These are phyloP conservation scores for Saccharomycopsis sp. DNA, from an alignment of 805 yeast species.

Conservation along the genomic window DNA sequence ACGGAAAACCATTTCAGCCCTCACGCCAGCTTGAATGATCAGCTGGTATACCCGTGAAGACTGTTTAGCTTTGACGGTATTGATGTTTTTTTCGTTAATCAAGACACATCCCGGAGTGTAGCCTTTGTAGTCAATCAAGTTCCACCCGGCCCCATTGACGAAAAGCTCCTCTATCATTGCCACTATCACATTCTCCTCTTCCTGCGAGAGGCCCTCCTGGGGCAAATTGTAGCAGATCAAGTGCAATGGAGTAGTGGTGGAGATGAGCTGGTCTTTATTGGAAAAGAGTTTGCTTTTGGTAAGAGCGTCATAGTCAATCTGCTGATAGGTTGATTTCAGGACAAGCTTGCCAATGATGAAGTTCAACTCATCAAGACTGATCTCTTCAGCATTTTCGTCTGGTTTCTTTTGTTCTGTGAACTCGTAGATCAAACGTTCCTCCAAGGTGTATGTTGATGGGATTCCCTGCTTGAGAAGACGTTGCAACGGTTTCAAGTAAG, in stretches of 20 bases:
- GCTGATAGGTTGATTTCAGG: slow-evolving; percentile 60
- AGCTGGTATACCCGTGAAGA: slow-evolving; percentile 34
- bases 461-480: slow-evolving; percentile 53
- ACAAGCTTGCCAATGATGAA: not conserved
- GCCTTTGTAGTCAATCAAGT: slow-evolving; percentile 59
- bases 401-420: slow-evolving; percentile 26
- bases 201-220: slow-evolving; percentile 29
- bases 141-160: slow-evolving; percentile 92
- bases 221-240: slow-evolving; percentile 50
- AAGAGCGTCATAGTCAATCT: slow-evolving; percentile 56
- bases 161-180: slow-evolving; percentile 60
- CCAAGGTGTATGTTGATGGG: slow-evolving; percentile 77
- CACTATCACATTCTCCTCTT: slow-evolving; percentile 40
- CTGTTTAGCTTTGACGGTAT: slow-evolving; percentile 23
- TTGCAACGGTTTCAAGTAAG: slow-evolving; percentile 39
- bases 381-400: slow-evolving; percentile 11
- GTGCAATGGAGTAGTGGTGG: slow-evolving; percentile 79
- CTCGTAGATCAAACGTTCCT: slow-evolving; percentile 60
- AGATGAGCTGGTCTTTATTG: slow-evolving; percentile 31
- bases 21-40: slow-evolving; percentile 77
- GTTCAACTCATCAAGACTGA: slow-evolving; percentile 19
- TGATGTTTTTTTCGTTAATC: slow-evolving; percentile 40
- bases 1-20: slow-evolving; percentile 78
- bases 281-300: slow-evolving; percentile 50
- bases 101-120: slow-evolving; percentile 85